Conservation (phyloP, 305 asterid genomes). For the Withania somnifera region DNA sequence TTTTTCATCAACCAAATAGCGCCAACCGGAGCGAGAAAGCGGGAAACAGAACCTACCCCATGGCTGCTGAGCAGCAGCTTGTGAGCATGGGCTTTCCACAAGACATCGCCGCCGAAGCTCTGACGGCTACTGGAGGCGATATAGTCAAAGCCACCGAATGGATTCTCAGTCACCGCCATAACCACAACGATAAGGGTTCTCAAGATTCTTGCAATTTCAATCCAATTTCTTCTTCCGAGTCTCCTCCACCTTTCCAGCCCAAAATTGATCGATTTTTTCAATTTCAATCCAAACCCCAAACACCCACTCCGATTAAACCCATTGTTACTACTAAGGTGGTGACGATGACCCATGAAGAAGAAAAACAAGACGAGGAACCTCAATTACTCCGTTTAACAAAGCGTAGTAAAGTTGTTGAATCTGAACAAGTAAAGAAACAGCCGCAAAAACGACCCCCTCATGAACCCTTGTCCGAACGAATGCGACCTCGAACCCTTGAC, state of each 20-base stretch:
- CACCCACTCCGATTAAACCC: constrained; percentile 9
- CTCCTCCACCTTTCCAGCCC: constrained; percentile 40
- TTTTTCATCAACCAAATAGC: not conserved
- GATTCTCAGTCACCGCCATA: constrained; percentile 30
- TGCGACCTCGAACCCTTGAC: constrained; percentile 74
- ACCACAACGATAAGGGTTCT: not conserved
- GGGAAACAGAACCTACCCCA: not conserved
- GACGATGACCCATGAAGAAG: not conserved
- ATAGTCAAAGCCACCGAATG: constrained; percentile 55
- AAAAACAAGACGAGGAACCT: not conserved
- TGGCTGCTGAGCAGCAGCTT: constrained; percentile 29
- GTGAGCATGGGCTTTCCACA: constrained; percentile 60
- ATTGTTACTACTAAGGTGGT: not conserved
- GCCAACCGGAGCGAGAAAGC: not conserved
- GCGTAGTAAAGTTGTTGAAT: constrained; percentile 22
- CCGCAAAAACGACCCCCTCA: not conserved
- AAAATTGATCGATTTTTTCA: constrained; percentile 62
- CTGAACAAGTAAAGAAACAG: not conserved
- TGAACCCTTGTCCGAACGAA: constrained; percentile 49
- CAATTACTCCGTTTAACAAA: constrained; percentile 9
- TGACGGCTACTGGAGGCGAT: constrained; percentile 41
- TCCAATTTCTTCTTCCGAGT: constrained; percentile 1
- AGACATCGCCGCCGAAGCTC: constrained; percentile 46
- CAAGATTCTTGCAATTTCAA: not conserved
- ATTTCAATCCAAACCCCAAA: constrained; percentile 10